These are phyloP conservation scores for Ascodesmis nigricans DNA, from an alignment of 495 filamentous ascomycete species.

Conservation along the genomic window DNA sequence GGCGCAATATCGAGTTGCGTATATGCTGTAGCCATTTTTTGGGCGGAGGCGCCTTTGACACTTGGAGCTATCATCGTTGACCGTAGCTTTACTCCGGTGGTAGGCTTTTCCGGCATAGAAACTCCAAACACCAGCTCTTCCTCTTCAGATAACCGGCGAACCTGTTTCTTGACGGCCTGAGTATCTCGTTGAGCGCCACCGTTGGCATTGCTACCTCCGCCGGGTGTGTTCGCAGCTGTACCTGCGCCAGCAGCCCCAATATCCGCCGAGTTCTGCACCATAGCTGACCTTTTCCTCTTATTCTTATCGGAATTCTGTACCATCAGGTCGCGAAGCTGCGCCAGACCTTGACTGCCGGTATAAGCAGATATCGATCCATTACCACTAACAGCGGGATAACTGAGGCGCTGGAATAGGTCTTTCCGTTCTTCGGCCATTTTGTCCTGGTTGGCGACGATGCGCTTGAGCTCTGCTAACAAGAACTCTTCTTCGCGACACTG, in stretches of 20 bases:
- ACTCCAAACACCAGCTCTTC: conserved; percentile 67
- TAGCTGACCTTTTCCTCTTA: conserved; percentile 45
- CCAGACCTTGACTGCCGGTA: conserved; percentile 54
- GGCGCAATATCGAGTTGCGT: conserved; percentile 58
- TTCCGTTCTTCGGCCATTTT: conserved; percentile 64
- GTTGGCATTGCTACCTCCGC: conserved; percentile 4
- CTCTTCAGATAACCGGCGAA: conserved; percentile 45
- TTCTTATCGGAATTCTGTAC: conserved; percentile 53
- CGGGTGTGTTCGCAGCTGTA: conserved; percentile 26
- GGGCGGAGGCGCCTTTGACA: conserved; percentile 18
- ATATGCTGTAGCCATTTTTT: conserved; percentile 29
- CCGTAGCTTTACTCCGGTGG: conserved; percentile 25
- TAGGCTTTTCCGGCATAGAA: conserved; percentile 63
- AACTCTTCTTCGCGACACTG: conserved; percentile 82
- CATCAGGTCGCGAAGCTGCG: conserved; percentile 57
- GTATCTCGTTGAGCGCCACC: conserved; percentile 31
- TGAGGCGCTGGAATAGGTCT: conserved; percentile 75
- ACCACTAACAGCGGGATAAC: conserved; percentile 47
- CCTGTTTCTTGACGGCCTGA: conserved; percentile 26
- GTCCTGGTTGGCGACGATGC: conserved; percentile 64
- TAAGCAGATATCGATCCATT: conserved; percentile 45
- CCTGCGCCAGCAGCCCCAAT: conserved; percentile 37
- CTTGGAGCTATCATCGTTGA: conserved; percentile 16
- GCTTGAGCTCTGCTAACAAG: conserved; percentile 66
- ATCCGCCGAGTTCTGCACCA: conserved; percentile 23